A percentile compares a stretch with the other conserved stretches of the same genome.
These are phyloP conservation scores for Trypanosoma theileri DNA, from an alignment of 208 protist species.

Conservation along the genomic window DNA sequence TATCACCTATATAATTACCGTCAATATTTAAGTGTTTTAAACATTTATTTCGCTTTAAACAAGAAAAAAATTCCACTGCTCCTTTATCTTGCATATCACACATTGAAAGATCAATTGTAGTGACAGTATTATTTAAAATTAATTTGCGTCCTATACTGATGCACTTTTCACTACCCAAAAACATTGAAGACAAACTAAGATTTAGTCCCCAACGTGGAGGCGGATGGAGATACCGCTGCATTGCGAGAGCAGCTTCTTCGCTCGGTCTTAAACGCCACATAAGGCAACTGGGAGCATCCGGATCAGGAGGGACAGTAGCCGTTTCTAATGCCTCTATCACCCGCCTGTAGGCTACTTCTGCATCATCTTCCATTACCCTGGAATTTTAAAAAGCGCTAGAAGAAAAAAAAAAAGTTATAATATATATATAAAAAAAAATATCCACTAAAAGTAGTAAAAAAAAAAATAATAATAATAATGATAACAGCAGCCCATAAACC, in stretches of 20 bases:
- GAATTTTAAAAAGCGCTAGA: slow-evolving; percentile 8
- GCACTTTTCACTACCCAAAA: slow-evolving; percentile 52
- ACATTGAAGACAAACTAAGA: slow-evolving; percentile 37
- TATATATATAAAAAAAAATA: slow-evolving; percentile 1
- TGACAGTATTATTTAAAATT: slow-evolving; percentile 52
- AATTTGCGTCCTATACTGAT: slow-evolving; percentile 39
- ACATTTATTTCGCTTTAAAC: slow-evolving; percentile 39
- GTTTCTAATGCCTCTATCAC: slow-evolving; percentile 37
- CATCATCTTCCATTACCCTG: slow-evolving; percentile 25
- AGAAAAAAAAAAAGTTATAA: background rate
- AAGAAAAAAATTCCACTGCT: slow-evolving; percentile 48
- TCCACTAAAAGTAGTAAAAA: too few relatives aligned
- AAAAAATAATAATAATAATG: too few relatives aligned
- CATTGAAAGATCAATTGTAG: slow-evolving; percentile 54
- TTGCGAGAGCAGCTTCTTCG: slow-evolving; percentile 42
- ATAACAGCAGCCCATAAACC: too few relatives aligned
- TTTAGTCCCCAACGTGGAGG: slow-evolving; percentile 63
- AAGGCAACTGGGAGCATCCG: slow-evolving; percentile 36
- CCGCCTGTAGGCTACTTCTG: slow-evolving; percentile 26
- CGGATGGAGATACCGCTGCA: slow-evolving; percentile 42
- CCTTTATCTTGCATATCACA: slow-evolving; percentile 48
- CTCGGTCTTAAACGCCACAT: slow-evolving; percentile 45
- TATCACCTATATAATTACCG: slow-evolving; percentile 55
- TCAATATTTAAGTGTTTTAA: slow-evolving; percentile 50
- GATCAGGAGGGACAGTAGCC: slow-evolving; percentile 28